These are phyloP conservation scores for Naumovozyma dairenensis DNA, from an alignment of 805 yeast genomes.

Conservation along the genomic window DNA sequence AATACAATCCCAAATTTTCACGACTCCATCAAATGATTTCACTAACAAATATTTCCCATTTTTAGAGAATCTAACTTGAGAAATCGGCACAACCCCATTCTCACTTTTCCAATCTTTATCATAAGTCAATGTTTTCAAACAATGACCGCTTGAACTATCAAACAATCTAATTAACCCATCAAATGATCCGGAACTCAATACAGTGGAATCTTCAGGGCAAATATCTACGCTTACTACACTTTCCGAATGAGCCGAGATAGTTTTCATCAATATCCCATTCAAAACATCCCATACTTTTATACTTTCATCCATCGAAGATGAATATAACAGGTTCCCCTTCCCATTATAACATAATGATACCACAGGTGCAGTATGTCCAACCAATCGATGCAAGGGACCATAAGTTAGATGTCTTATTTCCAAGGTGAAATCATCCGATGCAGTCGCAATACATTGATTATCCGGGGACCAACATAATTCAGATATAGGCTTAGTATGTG, in stretches of 20 bases:
- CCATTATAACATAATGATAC: slow-evolving; percentile 58
- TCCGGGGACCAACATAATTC: slow-evolving; percentile 74
- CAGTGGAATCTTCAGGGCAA: slow-evolving; percentile 68
- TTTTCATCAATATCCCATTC: slow-evolving; percentile 56
- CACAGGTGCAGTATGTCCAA: slow-evolving; percentile 81
- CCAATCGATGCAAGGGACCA: slow-evolving; percentile 36
- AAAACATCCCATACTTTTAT: slow-evolving; percentile 80
- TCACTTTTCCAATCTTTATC: slow-evolving; percentile 65
- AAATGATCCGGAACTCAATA: slow-evolving; percentile 72
- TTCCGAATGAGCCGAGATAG: slow-evolving; percentile 86
- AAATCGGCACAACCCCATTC: slow-evolving; percentile 48
- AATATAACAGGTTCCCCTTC: slow-evolving; percentile 68
- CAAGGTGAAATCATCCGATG: slow-evolving; percentile 76
- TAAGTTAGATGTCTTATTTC: slow-evolving; percentile 56
- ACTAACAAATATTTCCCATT: slow-evolving; percentile 74
- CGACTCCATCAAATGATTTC: slow-evolving; percentile 67
- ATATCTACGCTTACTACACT: slow-evolving; percentile 73
- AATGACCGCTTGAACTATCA: slow-evolving; percentile 82
- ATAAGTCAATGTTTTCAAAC: slow-evolving; percentile 79
- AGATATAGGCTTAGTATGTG: slow-evolving; percentile 55
- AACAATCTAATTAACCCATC: slow-evolving; percentile 87
- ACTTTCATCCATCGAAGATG: slow-evolving; percentile 87
- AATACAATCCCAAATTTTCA: slow-evolving; percentile 82
- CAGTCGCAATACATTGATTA: slow-evolving; percentile 63
- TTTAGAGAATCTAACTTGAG: slow-evolving; percentile 62